phyloP scores from a whole-genome alignment of 495 filamentous ascomycete species.

The Neurospora sp. region DNA sequence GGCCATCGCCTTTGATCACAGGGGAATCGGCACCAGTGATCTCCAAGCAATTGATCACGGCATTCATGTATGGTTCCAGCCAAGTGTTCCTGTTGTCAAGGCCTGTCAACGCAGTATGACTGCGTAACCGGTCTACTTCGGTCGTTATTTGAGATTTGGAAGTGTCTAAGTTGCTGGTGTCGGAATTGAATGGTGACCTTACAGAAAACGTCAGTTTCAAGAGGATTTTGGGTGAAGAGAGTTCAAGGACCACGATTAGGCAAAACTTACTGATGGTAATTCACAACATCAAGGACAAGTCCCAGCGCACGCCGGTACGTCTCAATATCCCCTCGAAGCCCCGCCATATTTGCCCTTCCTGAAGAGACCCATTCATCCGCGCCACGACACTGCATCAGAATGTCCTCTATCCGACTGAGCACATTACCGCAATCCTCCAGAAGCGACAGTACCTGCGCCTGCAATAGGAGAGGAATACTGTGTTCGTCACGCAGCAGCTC shows the following conservation, averaged over 20 bases:
- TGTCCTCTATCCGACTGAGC: constrained; percentile 10
- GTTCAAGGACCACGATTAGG: neutral
- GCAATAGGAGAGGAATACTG: constrained; percentile 10
- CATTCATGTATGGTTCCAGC: constrained; percentile 9
- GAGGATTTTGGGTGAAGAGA: neutral
- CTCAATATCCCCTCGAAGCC: constrained; percentile 6
- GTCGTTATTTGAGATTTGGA: neutral
- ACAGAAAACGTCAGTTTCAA: neutral
- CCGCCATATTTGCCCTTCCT: constrained; percentile 6
- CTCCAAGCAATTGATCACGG: constrained; percentile 6
- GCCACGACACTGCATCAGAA: constrained; percentile 9
- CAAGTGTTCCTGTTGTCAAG: neutral
- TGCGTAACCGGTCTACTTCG: constrained; percentile 9
- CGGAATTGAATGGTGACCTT: neutral
- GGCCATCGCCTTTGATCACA: neutral
- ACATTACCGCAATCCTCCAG: constrained; percentile 12
- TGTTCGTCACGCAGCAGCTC: constrained; percentile 18
- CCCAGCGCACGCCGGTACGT: constrained; percentile 12
- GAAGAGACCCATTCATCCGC: constrained; percentile 9
- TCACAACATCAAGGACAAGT: constrained; percentile 15
- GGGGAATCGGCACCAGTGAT: neutral
- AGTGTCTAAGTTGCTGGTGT: neutral
- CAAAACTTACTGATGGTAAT: constrained; percentile 5
- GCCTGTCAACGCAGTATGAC: neutral
- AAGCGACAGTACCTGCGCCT: constrained; percentile 11